Percentiles rank a stretch among this genome's conserved stretches.
Conservation (phyloP, 768 basidiomycete species). For the Boletus rubescentipes region DNA sequence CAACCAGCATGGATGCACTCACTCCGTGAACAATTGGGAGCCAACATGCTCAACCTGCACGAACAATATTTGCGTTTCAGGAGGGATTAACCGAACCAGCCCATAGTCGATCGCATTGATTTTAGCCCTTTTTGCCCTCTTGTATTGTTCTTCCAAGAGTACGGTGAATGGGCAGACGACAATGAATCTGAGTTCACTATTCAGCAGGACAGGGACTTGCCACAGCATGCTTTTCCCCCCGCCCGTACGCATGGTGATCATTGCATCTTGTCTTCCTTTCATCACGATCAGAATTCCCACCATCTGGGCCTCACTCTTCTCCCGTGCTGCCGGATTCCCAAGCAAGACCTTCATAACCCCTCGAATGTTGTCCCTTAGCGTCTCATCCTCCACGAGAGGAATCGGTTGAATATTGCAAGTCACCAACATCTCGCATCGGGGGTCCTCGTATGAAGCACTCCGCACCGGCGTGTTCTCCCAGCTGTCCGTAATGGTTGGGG, state of each 20-base stretch:
- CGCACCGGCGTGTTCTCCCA: neutral
- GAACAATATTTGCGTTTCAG: conserved; percentile 1
- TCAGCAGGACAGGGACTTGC: neutral
- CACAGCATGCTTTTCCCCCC: conserved; percentile 12
- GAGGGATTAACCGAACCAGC: neutral
- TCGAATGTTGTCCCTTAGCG: neutral
- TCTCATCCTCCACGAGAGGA: neutral
- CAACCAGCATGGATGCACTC: neutral
- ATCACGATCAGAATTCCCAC: neutral
- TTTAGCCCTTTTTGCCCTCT: neutral
- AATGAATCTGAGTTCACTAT: neutral
- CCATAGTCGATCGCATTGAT: neutral
- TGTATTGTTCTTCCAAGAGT: conserved; percentile 6
- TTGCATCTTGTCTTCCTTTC: neutral
- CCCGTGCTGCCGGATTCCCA: neutral
- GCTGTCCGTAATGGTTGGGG: neutral
- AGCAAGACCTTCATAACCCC: neutral
- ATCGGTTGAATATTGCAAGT: neutral
- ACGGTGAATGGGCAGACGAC: conserved; percentile 6
- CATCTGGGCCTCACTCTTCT: conserved; percentile 5
- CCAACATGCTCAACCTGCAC: conserved; percentile 8
- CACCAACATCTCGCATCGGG: neutral
- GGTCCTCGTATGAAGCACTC: too few species aligned
- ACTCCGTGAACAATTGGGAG: neutral
- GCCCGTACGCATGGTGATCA: conserved; percentile 8